Conservation (phyloP, 768 basidiomycete genomes). For the Auriculariales sp. region DNA sequence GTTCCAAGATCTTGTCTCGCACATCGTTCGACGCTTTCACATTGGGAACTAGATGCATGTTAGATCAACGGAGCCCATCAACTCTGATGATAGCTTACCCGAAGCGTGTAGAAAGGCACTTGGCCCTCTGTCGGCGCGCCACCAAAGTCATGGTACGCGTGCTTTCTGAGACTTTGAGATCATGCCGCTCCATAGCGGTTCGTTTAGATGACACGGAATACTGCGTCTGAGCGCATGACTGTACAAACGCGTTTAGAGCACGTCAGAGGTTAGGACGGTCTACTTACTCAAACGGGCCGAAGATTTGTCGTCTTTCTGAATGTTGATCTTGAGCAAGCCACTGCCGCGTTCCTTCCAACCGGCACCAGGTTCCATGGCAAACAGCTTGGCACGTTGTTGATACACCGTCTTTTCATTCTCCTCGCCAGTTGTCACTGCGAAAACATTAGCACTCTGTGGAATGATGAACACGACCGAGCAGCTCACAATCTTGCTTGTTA, state of each 20-base stretch:
- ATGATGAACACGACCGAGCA: background rate
- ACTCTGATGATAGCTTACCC: no score
- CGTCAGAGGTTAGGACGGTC: background rate
- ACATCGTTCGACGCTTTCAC: no score
- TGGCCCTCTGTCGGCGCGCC: background rate
- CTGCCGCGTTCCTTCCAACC: conserved; percentile 71
- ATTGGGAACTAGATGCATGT: no score
- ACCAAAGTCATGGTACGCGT: background rate
- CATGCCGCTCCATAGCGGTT: conserved; percentile 69
- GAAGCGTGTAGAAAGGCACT: background rate
- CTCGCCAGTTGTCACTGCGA: conserved; percentile 57
- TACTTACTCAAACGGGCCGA: conserved; percentile 51
- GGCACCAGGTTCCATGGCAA: conserved; percentile 26
- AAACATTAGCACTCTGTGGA: background rate
- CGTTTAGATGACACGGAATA: conserved; percentile 62
- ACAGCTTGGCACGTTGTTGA: conserved; percentile 68
- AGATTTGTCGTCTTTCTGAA: conserved; percentile 43
- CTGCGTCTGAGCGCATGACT: conserved; percentile 84
- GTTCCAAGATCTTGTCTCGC: no score
- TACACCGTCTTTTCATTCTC: conserved; percentile 68
- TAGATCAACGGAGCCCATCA: no score
- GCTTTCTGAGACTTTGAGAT: conserved; percentile 28
- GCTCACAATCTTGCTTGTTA: conserved; percentile 56
- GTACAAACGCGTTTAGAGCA: conserved; percentile 2
- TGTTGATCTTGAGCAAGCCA: conserved; percentile 57